phyloP scores from a whole-genome alignment of 2,329 filamentous ascomycete genomes.

The Ophiobolus disseminans region DNA sequence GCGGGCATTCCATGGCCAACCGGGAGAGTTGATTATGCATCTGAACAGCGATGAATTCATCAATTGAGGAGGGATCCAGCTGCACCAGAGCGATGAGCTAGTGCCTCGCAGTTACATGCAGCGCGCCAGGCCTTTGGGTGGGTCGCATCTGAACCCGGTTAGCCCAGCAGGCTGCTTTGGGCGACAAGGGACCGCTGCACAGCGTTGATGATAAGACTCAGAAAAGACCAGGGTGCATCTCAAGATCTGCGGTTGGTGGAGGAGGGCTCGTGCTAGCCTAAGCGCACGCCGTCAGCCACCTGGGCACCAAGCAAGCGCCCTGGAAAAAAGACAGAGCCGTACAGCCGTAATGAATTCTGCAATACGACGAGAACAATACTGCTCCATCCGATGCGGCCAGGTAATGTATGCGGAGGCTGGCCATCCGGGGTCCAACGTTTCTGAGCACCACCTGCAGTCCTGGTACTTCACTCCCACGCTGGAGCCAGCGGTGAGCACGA shows the following conservation, averaged over 20 bases:
- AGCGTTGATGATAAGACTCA: constrained; percentile 39
- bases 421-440: too few relatives aligned
- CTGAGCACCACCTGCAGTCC: too few relatives aligned
- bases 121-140: constrained; percentile 44
- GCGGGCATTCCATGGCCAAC: constrained; percentile 37
- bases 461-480: constrained; percentile 8
- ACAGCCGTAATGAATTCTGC: constrained; percentile 36
- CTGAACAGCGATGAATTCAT: constrained; percentile 46
- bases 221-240: constrained; percentile 29
- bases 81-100: constrained; percentile 41
- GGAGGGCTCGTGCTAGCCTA: constrained; percentile 24
- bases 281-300: constrained; percentile 33
- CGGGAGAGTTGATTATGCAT: constrained; percentile 41
- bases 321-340: constrained; percentile 20
- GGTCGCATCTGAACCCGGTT: constrained; percentile 31
- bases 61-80: constrained; percentile 39
- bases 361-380: constrained; percentile 32
- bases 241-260: constrained; percentile 24
- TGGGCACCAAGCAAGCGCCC: constrained; percentile 23
- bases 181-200: constrained; percentile 36
- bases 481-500: constrained; percentile 14
- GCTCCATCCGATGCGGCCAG: constrained; percentile 9
- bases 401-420: constrained; percentile 3
- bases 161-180: constrained; percentile 31
- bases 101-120: constrained; percentile 45